These are phyloP conservation scores for Microdochium bolleyi DNA, from an alignment of 2,329 filamentous ascomycete species.

Conservation along the genomic window DNA sequence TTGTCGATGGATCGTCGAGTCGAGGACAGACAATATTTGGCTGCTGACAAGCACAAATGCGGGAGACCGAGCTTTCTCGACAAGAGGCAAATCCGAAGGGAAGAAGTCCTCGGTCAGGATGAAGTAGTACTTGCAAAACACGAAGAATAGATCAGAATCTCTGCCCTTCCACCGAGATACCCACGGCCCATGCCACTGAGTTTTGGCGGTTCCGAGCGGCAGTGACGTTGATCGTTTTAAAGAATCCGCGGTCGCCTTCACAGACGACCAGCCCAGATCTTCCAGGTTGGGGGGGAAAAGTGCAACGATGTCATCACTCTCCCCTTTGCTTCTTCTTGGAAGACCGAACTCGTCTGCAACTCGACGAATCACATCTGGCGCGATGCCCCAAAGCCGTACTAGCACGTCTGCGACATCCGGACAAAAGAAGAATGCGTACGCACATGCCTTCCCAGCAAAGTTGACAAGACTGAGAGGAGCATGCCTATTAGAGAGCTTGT, in stretches of 20 bases:
- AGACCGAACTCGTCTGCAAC: conserved; percentile 63
- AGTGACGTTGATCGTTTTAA: conserved; percentile 58
- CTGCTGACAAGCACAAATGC: conserved; percentile 75
- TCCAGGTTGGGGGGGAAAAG: conserved; percentile 63
- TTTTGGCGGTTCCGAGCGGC: conserved; percentile 60
- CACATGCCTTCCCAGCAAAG: conserved; percentile 84
- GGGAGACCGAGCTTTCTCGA: conserved; percentile 58
- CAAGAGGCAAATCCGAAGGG: conserved; percentile 42
- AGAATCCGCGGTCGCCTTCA: conserved; percentile 38
- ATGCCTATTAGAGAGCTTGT: conserved; percentile 77
- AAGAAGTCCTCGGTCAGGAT: conserved; percentile 69
- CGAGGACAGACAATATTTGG: conserved; percentile 70
- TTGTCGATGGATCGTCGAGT: conserved; percentile 77
- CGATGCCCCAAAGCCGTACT: conserved; percentile 71
- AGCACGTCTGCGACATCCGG: conserved; percentile 79
- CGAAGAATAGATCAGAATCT: conserved; percentile 85
- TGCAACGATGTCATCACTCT: conserved; percentile 57
- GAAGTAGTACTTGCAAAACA: conserved; percentile 85
- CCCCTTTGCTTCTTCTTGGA: conserved; percentile 42
- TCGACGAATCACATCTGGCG: conserved; percentile 60
- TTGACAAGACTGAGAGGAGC: conserved; percentile 60
- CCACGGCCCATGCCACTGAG: conserved; percentile 85
- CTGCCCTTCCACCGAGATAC: conserved; percentile 76
- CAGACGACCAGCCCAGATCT: conserved; percentile 47
- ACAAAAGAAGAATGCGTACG: conserved; percentile 90